Percentiles rank a stretch among this genome's conserved stretches.
These are phyloP conservation scores for Myxozyma monticola DNA, from an alignment of 805 yeast species.

Conservation along the genomic window DNA sequence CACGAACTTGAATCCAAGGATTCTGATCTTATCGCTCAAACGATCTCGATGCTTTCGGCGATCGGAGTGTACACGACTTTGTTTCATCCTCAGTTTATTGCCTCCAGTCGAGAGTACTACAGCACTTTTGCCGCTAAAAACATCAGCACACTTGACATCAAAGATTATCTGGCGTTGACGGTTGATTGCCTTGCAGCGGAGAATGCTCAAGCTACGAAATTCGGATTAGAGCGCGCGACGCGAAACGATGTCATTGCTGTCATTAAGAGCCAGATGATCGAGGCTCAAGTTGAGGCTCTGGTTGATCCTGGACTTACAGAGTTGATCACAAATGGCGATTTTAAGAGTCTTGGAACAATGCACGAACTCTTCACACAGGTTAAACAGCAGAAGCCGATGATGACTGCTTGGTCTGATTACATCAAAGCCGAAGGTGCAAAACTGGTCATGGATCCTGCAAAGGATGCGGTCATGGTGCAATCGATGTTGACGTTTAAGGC, in stretches of 20 bases:
- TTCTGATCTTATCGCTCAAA: neutral
- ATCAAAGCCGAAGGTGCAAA: slow-evolving; percentile 20
- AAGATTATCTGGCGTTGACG: slow-evolving; percentile 20
- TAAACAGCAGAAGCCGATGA: slow-evolving; percentile 4
- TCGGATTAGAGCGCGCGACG: slow-evolving; percentile 15
- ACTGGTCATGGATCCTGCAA: slow-evolving; percentile 24
- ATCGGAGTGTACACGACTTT: slow-evolving; percentile 13
- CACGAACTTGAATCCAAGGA: neutral
- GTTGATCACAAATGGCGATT: slow-evolving; percentile 13
- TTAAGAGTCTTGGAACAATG: slow-evolving; percentile 6
- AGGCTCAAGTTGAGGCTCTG: slow-evolving; percentile 1
- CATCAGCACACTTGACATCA: slow-evolving; percentile 3
- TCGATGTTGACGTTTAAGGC: slow-evolving; percentile 22
- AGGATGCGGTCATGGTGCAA: slow-evolving; percentile 28
- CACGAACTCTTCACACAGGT: slow-evolving; percentile 14
- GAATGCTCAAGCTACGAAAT: slow-evolving; percentile 13
- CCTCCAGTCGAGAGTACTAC: slow-evolving; percentile 19
- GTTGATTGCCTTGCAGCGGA: slow-evolving; percentile 11
- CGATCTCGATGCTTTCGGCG: slow-evolving; percentile 18
- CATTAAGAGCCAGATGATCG: slow-evolving; percentile 13
- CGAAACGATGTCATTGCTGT: slow-evolving; percentile 11
- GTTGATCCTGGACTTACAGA: slow-evolving; percentile 23
- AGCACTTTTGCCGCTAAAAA: slow-evolving; percentile 8
- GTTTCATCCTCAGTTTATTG: slow-evolving; percentile 20
- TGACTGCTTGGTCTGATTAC: slow-evolving; percentile 22